Percentiles rank a stretch among this genome's conserved stretches.
These are phyloP conservation scores for Boletus rufocinnamomeus DNA, from an alignment of 768 basidiomycete genomes.

Conservation along the genomic window DNA sequence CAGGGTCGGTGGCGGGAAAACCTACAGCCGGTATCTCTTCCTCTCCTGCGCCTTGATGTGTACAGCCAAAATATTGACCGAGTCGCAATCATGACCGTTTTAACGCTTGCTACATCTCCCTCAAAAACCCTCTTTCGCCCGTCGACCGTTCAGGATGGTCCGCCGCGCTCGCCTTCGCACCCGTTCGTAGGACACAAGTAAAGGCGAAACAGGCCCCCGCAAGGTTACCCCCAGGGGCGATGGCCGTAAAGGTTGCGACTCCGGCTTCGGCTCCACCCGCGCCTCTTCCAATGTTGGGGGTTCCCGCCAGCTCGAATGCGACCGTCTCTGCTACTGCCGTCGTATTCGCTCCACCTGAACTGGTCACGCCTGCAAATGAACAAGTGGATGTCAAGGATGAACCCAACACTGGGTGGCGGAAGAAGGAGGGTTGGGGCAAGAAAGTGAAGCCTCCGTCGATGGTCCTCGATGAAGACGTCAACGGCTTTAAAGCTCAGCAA, in stretches of 20 bases:
- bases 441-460: conserved; percentile 90
- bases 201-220: conserved; percentile 57
- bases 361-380: conserved; percentile 38
- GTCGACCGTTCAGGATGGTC: conserved; percentile 67
- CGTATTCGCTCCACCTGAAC: conserved; percentile 67
- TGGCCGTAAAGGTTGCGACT: conserved; percentile 44
- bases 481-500: conserved; percentile 70
- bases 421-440: conserved; percentile 74
- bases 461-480: conserved; percentile 87
- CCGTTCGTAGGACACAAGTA: conserved; percentile 62
- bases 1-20: conserved; percentile 43
- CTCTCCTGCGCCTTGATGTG: conserved; percentile 42
- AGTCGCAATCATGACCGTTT: conserved; percentile 36
- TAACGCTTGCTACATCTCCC: conserved; percentile 10
- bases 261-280: conserved; percentile 48
- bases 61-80: conserved; percentile 41
- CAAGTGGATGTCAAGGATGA: conserved; percentile 32
- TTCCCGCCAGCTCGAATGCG: conserved; percentile 29
- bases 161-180: conserved; percentile 86
- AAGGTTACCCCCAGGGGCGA: conserved; percentile 50
- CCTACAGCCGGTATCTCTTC: conserved; percentile 58
- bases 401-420: conserved; percentile 38
- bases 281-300: conserved; percentile 35
- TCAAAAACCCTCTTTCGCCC: not conserved
- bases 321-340: conserved; percentile 59